Conservation (phyloP, 306 rosid species). For the Begonia masoniana region DNA sequence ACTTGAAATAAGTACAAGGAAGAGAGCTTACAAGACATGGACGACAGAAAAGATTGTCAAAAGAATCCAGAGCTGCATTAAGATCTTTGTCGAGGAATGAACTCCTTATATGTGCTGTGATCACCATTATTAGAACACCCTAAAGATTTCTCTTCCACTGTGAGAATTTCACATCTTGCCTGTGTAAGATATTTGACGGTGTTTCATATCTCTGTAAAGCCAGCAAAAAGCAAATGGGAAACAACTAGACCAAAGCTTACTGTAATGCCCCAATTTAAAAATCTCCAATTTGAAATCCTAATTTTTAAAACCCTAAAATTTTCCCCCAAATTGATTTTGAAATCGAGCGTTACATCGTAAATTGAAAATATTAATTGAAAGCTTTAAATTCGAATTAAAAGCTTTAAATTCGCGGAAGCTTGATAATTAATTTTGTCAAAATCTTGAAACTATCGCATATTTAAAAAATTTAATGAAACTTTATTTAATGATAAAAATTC, state of each 20-base stretch:
- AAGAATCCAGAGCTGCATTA: slow-evolving; percentile 94
- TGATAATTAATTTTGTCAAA: too few relatives aligned
- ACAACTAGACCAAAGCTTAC: slow-evolving; percentile 80
- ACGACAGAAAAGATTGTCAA: slow-evolving; percentile 95
- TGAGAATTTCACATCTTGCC: slow-evolving; percentile 76
- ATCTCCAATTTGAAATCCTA: too few relatives aligned
- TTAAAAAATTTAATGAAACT: too few relatives aligned
- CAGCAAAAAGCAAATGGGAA: slow-evolving; percentile 89
- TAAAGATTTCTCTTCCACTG: slow-evolving; percentile 35
- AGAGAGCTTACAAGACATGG: slow-evolving; percentile 72
- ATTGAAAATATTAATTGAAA: too few relatives aligned
- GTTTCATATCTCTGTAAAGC: slow-evolving; percentile 95
- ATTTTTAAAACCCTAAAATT: too few relatives aligned
- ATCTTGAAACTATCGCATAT: too few relatives aligned
- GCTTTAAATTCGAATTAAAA: too few relatives aligned
- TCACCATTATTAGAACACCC: slow-evolving; percentile 40
- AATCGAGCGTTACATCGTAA: too few relatives aligned
- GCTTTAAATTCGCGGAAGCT: too few relatives aligned
- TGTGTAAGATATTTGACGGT: slow-evolving; percentile 89
- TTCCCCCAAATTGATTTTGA: too few relatives aligned
- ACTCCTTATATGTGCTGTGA: slow-evolving; percentile 38
- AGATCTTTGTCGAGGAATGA: slow-evolving; percentile 83
- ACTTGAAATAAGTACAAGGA: slow-evolving; percentile 7
- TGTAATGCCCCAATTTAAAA: too few relatives aligned
- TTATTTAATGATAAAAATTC: too few relatives aligned